Conservation (phyloP, 208 protist species). For the Acanthamoeba lenticulata region DNA sequence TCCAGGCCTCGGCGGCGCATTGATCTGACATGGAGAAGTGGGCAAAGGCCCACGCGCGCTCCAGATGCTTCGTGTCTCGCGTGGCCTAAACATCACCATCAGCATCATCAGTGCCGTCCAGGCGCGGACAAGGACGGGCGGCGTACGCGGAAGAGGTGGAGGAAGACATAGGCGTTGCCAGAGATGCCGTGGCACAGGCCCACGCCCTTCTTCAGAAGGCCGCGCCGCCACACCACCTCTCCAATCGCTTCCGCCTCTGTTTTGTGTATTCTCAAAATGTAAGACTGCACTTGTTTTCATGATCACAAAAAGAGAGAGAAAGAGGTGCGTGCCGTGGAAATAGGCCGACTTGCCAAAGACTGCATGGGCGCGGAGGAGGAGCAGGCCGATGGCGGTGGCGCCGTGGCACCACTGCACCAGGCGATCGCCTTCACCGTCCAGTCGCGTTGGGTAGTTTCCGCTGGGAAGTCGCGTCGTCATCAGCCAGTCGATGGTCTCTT, state of each 20-base stretch:
- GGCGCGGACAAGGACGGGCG: background rate
- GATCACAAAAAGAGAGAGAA: background rate
- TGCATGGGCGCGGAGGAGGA: background rate
- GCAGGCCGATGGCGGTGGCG: slow-evolving; percentile 45
- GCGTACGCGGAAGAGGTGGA: slow-evolving; percentile 10
- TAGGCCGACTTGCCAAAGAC: slow-evolving; percentile 22
- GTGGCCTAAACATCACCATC: background rate
- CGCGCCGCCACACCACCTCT: slow-evolving; percentile 38
- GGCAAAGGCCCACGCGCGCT: background rate
- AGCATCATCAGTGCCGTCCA: background rate
- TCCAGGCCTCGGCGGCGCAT: background rate
- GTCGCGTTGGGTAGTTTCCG: slow-evolving; percentile 63
- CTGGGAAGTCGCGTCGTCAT: background rate
- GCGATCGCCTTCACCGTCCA: background rate
- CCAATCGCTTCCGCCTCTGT: background rate
- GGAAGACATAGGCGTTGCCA: slow-evolving; percentile 71
- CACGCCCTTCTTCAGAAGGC: slow-evolving; percentile 61
- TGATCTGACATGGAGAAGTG: background rate
- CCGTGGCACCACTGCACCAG: slow-evolving; percentile 72
- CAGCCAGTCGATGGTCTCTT: slow-evolving; percentile 46
- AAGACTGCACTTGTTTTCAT: background rate
- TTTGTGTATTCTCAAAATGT: background rate
- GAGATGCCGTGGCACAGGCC: slow-evolving; percentile 72
- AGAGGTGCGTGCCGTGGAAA: background rate
- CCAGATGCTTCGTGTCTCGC: background rate